Evolutionary conservation across 192 early-diverging fungal species (phyloP), one percentile per base, ranked within the genome.

Genomic region (Lobulomyces angularis): DNA sequence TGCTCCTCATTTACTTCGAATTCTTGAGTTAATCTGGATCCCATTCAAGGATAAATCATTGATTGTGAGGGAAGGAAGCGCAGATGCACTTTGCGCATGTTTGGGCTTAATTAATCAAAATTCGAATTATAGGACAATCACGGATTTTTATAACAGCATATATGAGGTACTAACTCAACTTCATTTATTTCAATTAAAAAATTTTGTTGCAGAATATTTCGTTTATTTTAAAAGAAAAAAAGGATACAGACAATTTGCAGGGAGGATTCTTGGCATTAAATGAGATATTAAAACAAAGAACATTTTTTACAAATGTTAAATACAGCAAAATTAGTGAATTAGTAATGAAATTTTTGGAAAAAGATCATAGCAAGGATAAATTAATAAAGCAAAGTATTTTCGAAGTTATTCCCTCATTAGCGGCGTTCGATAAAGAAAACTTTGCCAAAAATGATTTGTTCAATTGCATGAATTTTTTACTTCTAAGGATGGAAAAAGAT

Each of bases 311-410:
- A 84, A 65, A 74, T 5, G 65, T 67, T 21, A 62, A 62, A 48
- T 86, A 82, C 41, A 61, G 52, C 22, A 69, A 72, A 28, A 74
- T 77, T 3, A 68, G 78, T 35, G 78, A 84, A 3, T 62, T n/a
- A n/a, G n/a, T n/a, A n/a, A n/a, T 71, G 23, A 76, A 80, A 5
- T 57, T 85, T n/a, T 55, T 60, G 28, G 66, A 80, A 33, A 78
- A 71, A 44, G 82, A 82, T 48, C 58, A 68, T 34, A n/a, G n/a
- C n/a, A 62, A 74, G 26, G 83, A 88, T 52, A 61, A 59, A 0
- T 55, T 81, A 20, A 77, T 88, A 14, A 73, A 78, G 5, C 55
- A 62, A 18, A 74, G 83, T 6, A 83, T 86, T 0, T 77, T 88
- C 17, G 59, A 62, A 7, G 57, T 88, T 37, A 75, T 86, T 32